A percentile compares a stretch with the other conserved stretches of the same genome.
Evolutionary conservation across 768 basidiomycete genomes (phyloP).

Genomic region (Galerina marginata): DNA sequence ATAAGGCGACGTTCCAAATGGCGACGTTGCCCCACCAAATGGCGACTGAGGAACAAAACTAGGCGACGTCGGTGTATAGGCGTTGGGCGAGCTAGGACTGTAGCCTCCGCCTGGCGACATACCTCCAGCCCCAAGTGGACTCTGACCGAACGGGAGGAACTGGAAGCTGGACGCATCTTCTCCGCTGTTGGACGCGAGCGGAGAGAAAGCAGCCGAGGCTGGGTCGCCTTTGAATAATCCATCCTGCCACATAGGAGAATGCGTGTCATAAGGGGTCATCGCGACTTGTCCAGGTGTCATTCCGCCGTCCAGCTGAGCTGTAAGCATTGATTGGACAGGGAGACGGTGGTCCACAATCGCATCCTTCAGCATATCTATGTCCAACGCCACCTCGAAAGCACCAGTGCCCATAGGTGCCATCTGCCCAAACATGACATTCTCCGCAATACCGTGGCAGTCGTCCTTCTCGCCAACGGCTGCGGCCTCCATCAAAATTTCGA

Average conservation of each 20-base stretch:
- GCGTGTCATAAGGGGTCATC: conserved; percentile 96
- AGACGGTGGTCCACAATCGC: conserved; percentile 96
- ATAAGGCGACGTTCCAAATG: conserved; percentile 81
- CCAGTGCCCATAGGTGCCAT: conserved; percentile 99
- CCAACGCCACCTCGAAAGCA: conserved; percentile 92
- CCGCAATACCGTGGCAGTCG: conserved; percentile 97
- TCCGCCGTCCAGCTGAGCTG: conserved; percentile 80
- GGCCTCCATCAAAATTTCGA: conserved; percentile 98
- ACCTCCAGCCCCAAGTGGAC: conserved; percentile 80
- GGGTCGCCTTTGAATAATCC: conserved; percentile 80
- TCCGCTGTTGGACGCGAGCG: conserved; percentile 83
- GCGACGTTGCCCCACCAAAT: conserved; percentile 81
- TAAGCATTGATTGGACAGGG: conserved; percentile 81
- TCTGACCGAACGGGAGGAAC: conserved; percentile 80
- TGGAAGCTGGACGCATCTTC: conserved; percentile 83
- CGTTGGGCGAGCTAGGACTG: conserved; percentile 90
- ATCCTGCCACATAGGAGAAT: conserved; percentile 86
- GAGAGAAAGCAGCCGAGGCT: conserved; percentile 92
- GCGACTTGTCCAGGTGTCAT: conserved; percentile 93
- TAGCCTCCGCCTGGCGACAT: conserved; percentile 92
- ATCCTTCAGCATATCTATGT: conserved; percentile 98
- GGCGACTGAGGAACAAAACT: conserved; percentile 84
- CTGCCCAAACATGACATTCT: conserved; percentile 98
- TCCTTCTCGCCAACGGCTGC: conserved; percentile 98
- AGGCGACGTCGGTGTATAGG: conserved; percentile 89